Base-by-base conservation (phyloP, 2,329 filamentous ascomycete species). In the Aureobasidium musti region DNA sequence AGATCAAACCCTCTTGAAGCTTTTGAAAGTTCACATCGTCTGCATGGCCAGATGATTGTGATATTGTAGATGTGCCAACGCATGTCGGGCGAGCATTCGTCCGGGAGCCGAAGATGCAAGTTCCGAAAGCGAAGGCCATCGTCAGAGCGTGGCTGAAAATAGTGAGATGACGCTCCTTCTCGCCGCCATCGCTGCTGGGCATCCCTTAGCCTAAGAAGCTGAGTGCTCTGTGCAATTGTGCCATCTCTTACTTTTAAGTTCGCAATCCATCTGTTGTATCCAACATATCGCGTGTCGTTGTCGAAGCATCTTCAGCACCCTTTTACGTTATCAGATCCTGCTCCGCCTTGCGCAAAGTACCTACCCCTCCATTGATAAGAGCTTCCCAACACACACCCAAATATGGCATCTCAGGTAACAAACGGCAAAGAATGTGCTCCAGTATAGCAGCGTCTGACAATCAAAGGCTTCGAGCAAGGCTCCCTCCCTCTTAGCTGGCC, bases 401-500 rank as follows among this genome's bases (percentile, higher is more conserved):
- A 66, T 5, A 66, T 39, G 41, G 28, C 30, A 37, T 61, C 57
- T 0, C 57, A 61, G 57, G 57, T 61, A 61, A 17, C 13, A 1
- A 21, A 10, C 19, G 28, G 21, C 13, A 2, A 1, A 23, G 4
- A 21, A 49, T 37, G 49, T 28, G 60, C 26, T n/a, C 35, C 28
- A 39, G 45, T 14, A 26, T n/a, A 30, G 17, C 57, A 35, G 21
- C 2, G 8, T 47, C 57, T 65, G 61, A 66, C 56, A 59, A 49
- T 39, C 21, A 37, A 66, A 41, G 45, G 8, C 61, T 21, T 66
- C 65, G 23, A 70, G 65, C 45, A 67, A 67, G 33, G 63, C 68
- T 28, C 50, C 47, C 4, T 70, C 69, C 28, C 63, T 47, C 14
- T 75, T 73, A 17, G 53, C 71, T 11, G 72, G 70, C 19, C 71